phyloP scores from a whole-genome alignment of 495 filamentous ascomycete species.

The Articulospora tetracladia region DNA sequence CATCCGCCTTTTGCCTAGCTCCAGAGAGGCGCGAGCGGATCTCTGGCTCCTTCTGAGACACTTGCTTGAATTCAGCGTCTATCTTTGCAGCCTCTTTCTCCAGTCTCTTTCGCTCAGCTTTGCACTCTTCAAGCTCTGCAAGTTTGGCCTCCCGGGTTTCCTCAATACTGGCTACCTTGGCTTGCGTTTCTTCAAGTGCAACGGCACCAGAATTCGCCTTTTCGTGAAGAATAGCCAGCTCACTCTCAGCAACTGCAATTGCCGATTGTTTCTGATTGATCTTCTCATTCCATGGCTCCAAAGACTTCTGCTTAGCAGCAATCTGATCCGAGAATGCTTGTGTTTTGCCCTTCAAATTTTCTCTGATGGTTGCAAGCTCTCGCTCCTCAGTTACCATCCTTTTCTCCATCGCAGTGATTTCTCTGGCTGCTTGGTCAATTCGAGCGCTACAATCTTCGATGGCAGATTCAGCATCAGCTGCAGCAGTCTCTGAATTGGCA shows the following conservation, averaged over 20 bases:
- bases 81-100: constrained; percentile 71
- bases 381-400: constrained; percentile 74
- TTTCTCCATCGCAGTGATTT: constrained; percentile 70
- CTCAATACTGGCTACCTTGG: constrained; percentile 70
- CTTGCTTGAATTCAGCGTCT: constrained; percentile 65
- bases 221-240: constrained; percentile 86
- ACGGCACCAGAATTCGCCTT: constrained; percentile 81
- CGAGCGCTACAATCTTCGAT: constrained; percentile 74
- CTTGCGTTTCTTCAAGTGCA: constrained; percentile 77
- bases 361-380: constrained; percentile 74
- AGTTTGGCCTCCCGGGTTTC: constrained; percentile 66
- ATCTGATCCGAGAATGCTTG: constrained; percentile 92
- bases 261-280: constrained; percentile 93
- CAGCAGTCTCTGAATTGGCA: constrained; percentile 55
- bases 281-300: constrained; percentile 95
- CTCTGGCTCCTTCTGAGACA: constrained; percentile 72
- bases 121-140: constrained; percentile 70
- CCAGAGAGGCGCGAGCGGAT: constrained; percentile 77
- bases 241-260: constrained; percentile 90
- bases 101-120: constrained; percentile 63
- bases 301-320: constrained; percentile 82
- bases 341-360: constrained; percentile 89
- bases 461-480: constrained; percentile 69
- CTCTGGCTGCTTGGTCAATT: constrained; percentile 65
- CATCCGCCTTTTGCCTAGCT: constrained; percentile 89